Conservation (phyloP, 176 grass and related monocot species). For the Aegilops tauschii region DNA sequence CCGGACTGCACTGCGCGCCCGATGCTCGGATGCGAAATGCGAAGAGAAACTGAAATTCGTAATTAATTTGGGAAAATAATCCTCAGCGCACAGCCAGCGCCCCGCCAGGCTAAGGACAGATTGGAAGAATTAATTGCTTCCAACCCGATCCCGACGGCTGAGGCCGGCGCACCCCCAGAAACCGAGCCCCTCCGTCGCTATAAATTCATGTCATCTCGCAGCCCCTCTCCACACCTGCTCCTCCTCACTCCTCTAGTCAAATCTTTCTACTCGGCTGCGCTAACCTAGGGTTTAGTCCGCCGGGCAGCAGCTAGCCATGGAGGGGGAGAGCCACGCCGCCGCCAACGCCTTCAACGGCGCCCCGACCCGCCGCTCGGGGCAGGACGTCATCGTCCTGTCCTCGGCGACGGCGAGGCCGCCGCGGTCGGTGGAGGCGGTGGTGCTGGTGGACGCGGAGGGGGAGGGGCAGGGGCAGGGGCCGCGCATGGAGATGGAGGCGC, state of each 20-base stretch:
- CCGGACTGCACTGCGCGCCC: not conserved
- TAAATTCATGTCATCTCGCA: not conserved
- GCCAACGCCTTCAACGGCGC: not conserved
- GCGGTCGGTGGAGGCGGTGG: not conserved
- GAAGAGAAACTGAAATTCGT: not conserved
- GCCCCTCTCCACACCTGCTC: not conserved
- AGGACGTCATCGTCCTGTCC: constrained; percentile 44
- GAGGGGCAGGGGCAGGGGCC: not conserved
- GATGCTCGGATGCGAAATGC: not conserved
- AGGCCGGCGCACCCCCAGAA: not conserved
- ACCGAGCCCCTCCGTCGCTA: not conserved
- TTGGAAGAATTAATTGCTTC: not conserved
- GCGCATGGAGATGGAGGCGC: not conserved
- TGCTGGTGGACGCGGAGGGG: not conserved
- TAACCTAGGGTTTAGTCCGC: not conserved
- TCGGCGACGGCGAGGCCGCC: not conserved
- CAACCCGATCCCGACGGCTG: constrained; percentile 2
- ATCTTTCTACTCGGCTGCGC: not conserved
- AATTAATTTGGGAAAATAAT: not conserved
- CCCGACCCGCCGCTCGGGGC: not conserved
- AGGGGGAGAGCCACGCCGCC: not conserved
- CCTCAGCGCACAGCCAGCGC: not conserved
- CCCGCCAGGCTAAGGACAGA: not conserved
- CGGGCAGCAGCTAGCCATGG: not conserved
- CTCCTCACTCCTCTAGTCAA: not conserved